These are phyloP conservation scores for Angomonas deanei DNA, from an alignment of 208 protist genomes.

Conservation along the genomic window DNA sequence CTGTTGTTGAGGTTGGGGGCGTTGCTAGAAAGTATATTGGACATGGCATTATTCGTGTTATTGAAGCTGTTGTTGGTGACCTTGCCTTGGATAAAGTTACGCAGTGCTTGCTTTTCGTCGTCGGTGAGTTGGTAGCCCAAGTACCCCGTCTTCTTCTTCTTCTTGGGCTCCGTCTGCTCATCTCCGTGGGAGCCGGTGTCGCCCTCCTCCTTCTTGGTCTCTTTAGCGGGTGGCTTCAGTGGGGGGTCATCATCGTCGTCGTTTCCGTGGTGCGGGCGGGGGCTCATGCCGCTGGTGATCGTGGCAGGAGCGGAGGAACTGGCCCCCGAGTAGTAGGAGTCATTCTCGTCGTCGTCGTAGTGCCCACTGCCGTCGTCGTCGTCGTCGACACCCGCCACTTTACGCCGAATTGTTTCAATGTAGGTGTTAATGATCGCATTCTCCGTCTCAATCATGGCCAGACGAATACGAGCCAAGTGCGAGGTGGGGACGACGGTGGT, in stretches of 20 bases:
- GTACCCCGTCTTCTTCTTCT: constrained; percentile 66
- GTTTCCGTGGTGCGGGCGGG: neutral
- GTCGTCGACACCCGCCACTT: constrained; percentile 27
- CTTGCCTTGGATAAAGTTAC: constrained; percentile 35
- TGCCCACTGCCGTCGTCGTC: neutral
- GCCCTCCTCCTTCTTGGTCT: constrained; percentile 2
- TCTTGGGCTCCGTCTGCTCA: constrained; percentile 8
- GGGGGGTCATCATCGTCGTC: neutral
- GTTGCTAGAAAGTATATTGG: neutral
- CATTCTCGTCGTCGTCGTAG: neutral
- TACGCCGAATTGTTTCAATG: constrained; percentile 74
- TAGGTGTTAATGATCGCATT: constrained; percentile 74
- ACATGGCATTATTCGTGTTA: neutral
- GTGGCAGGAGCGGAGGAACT: neutral
- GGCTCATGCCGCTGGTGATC: neutral
- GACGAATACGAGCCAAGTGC: constrained; percentile 73
- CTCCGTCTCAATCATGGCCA: constrained; percentile 74
- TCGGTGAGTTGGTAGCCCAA: constrained; percentile 74
- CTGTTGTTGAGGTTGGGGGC: neutral
- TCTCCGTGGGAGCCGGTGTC: neutral
- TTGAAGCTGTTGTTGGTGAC: constrained; percentile 14
- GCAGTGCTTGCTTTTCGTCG: constrained; percentile 64
- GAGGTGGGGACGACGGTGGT: constrained; percentile 65
- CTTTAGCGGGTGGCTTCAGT: neutral
- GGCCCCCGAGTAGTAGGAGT: neutral